phyloP scores from a whole-genome alignment of 768 basidiomycete genomes.

The Boletus reticulatus region DNA sequence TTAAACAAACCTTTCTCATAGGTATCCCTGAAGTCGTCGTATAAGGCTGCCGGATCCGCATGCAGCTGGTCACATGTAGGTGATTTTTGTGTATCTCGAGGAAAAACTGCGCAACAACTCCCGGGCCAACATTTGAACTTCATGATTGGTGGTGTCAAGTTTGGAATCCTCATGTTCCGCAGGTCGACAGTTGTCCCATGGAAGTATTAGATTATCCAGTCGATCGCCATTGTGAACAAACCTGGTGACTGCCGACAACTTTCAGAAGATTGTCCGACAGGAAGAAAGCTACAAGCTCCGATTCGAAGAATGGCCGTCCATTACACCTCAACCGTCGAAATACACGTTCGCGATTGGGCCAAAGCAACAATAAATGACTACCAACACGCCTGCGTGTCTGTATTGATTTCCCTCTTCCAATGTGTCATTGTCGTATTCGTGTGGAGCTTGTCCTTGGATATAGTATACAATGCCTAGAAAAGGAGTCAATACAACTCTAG shows the following conservation, averaged over 20 bases:
- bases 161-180: neutral
- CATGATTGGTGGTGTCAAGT: neutral
- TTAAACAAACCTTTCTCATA: slow-evolving; percentile 5
- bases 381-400: neutral
- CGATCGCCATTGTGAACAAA: neutral
- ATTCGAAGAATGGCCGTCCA: neutral
- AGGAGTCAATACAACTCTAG: neutral
- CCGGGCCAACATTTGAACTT: neutral
- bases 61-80: no score
- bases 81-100: no score
- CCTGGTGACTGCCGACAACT: neutral
- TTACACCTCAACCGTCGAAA: neutral
- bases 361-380: neutral
- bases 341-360: neutral
- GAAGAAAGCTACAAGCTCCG: neutral
- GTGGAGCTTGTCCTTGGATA: neutral
- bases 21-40: neutral
- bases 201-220: neutral
- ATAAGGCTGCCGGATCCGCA: no score
- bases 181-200: no score
- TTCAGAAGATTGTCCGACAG: slow-evolving; percentile 1
- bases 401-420: neutral
- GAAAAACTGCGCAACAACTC: neutral
- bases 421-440: neutral
- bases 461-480: slow-evolving; percentile 1